Percentiles rank a stretch among this genome's conserved stretches.
Evolutionary conservation across 257 asterid genomes (phyloP).

Genomic region (Ocimum tenuiflorum): DNA sequence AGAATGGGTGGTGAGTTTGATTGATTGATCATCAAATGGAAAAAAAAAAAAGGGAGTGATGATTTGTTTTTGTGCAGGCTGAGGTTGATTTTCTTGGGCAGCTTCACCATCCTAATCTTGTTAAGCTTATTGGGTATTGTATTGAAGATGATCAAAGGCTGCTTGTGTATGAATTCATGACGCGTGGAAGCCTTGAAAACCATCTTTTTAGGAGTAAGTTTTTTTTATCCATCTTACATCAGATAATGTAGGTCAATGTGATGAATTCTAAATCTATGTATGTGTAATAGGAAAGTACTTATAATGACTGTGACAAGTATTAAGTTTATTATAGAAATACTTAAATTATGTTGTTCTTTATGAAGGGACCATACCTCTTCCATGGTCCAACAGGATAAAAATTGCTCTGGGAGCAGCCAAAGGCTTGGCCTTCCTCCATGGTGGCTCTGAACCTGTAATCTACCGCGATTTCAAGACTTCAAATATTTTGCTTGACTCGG

Average conservation of each 20-base stretch:
- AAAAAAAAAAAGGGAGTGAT: background rate
- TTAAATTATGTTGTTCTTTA: background rate
- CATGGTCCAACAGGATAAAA: conserved; percentile 86
- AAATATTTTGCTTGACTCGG: conserved; percentile 85
- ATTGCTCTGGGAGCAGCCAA: conserved; percentile 94
- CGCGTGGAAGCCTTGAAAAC: conserved; percentile 95
- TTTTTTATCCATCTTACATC: background rate
- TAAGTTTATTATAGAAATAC: no score
- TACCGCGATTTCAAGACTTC: conserved; percentile 96
- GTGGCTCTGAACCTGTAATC: conserved; percentile 79
- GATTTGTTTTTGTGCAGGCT: conserved; percentile 49
- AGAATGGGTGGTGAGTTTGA: conserved; percentile 97
- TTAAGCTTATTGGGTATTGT: conserved; percentile 83
- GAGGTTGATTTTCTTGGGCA: conserved; percentile 93
- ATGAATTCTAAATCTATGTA: background rate
- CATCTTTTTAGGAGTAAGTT: conserved; percentile 89
- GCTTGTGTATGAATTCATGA: conserved; percentile 90
- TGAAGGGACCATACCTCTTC: conserved; percentile 91
- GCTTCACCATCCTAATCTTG: conserved; percentile 90
- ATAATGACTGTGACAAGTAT: no score
- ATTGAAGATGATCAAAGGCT: conserved; percentile 91
- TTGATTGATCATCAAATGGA: background rate
- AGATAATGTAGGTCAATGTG: background rate
- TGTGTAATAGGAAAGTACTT: no score
- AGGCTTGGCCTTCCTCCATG: conserved; percentile 88